Percentiles rank a stretch among this genome's conserved stretches.
These are phyloP conservation scores for Solanum lycopersicoides DNA, from an alignment of 257 asterid genomes.

Conservation along the genomic window DNA sequence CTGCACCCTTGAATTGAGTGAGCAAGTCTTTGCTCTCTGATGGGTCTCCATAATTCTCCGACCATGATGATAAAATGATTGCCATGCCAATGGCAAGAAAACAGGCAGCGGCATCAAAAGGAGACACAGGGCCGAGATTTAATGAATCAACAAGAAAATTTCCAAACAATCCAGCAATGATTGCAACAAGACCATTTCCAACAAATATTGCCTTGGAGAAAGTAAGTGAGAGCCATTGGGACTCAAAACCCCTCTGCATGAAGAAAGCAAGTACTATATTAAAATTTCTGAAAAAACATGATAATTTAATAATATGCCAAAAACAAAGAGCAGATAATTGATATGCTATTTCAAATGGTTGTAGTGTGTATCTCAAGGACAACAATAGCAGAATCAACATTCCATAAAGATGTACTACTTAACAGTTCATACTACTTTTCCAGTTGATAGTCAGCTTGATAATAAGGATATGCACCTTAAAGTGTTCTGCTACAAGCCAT, in stretches of 20 bases:
- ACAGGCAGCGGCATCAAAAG: slow-evolving; percentile 87
- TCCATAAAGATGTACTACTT: background rate
- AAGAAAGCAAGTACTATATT: background rate
- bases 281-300: background rate
- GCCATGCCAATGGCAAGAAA: slow-evolving; percentile 92
- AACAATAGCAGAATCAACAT: background rate
- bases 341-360: background rate
- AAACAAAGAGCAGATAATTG: background rate
- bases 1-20: slow-evolving; percentile 87
- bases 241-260: slow-evolving; percentile 84
- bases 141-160: slow-evolving; percentile 76
- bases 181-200: slow-evolving; percentile 96
- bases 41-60: slow-evolving; percentile 86
- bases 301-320: background rate
- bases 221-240: slow-evolving; percentile 91
- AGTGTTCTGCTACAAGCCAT: slow-evolving; percentile 98
- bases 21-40: slow-evolving; percentile 87
- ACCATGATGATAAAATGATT: slow-evolving; percentile 75
- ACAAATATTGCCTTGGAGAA: slow-evolving; percentile 95
- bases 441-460: background rate
- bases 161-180: slow-evolving; percentile 81
- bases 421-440: background rate
- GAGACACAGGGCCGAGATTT: slow-evolving; percentile 89
- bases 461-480: slow-evolving; percentile 49
- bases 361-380: background rate